Percentiles rank a stretch among this genome's conserved stretches.
Evolutionary conservation across 1,284 basidiomycete genomes (phyloP).

Genomic region (Irpex sp.): DNA sequence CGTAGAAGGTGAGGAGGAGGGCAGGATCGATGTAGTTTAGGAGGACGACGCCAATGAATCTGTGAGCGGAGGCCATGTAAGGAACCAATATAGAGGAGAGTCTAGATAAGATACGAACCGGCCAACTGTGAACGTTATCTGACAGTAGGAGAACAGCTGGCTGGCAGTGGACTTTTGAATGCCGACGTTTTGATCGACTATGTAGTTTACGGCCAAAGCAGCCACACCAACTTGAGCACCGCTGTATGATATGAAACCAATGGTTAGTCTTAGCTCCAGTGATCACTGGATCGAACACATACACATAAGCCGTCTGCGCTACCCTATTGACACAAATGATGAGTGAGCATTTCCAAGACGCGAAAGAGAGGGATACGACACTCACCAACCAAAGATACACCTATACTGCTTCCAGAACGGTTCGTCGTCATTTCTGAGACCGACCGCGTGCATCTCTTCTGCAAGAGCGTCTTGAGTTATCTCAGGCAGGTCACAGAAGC

Average conservation of each 20-base stretch:
- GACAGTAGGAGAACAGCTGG: constrained; percentile 67
- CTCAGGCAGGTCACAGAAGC: constrained; percentile 73
- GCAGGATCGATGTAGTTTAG: constrained; percentile 66
- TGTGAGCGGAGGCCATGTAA: constrained; percentile 26
- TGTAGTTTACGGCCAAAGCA: constrained; percentile 70
- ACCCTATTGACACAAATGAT: constrained; percentile 31
- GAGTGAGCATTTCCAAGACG: not conserved
- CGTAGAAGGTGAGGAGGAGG: constrained; percentile 56
- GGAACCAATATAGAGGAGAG: no score
- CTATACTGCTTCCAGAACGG: constrained; percentile 72
- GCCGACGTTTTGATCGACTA: constrained; percentile 60
- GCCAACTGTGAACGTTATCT: constrained; percentile 70
- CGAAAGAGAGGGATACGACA: not conserved
- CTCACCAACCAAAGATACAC: constrained; percentile 59
- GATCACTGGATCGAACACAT: constrained; percentile 22
- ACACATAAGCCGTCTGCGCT: constrained; percentile 70
- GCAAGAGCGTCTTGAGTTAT: constrained; percentile 66
- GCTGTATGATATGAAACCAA: constrained; percentile 27
- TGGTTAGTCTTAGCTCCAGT: not conserved
- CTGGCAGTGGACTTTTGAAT: constrained; percentile 52
- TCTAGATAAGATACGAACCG: no score
- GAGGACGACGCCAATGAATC: constrained; percentile 62
- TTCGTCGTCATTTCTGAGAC: constrained; percentile 41
- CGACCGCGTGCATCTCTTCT: constrained; percentile 44
- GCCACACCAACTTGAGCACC: constrained; percentile 76